Conservation (phyloP, 805 yeast genomes). For the Priceomyces medius region DNA sequence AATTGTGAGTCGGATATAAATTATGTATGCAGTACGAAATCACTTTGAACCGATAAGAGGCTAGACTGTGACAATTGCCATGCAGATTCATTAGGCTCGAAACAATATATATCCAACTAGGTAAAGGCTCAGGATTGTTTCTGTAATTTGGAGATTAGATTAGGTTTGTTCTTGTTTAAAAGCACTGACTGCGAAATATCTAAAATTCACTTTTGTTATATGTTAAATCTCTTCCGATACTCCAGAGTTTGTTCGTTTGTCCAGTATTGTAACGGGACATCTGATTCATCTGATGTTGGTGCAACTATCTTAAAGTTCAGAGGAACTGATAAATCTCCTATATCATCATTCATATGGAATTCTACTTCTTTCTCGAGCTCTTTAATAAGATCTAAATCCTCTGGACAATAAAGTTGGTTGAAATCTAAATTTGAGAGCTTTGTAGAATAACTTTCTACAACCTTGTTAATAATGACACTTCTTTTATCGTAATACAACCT, state of each 20-base stretch:
- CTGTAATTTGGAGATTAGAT: too few species aligned
- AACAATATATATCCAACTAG: too few species aligned
- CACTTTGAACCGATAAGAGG: too few species aligned
- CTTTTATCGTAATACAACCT: conserved; percentile 30
- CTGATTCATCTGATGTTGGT: conserved; percentile 18
- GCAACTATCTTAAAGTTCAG: conserved; percentile 26
- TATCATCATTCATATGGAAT: conserved; percentile 15
- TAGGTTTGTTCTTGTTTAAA: too few species aligned
- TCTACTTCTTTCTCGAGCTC: conserved; percentile 21
- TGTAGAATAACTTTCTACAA: conserved; percentile 24
- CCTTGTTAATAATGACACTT: conserved; percentile 33
- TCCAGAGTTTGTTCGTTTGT: conserved; percentile 35
- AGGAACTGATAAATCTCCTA: conserved; percentile 13
- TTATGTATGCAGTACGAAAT: too few species aligned
- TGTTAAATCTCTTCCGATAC: conserved; percentile 27
- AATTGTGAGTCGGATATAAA: too few species aligned
- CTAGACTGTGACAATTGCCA: too few species aligned
- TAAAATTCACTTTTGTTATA: conserved; percentile 6
- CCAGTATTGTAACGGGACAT: conserved; percentile 29
- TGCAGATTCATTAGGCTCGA: too few species aligned
- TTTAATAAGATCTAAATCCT: conserved; percentile 12
- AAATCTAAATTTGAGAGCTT: conserved; percentile 13
- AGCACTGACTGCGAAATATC: too few species aligned
- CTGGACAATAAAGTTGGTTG: conserved; percentile 14
- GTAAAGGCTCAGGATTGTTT: too few species aligned